Conservation (phyloP, 192 early-diverging fungal species). For the Backusella mclennaniae region DNA sequence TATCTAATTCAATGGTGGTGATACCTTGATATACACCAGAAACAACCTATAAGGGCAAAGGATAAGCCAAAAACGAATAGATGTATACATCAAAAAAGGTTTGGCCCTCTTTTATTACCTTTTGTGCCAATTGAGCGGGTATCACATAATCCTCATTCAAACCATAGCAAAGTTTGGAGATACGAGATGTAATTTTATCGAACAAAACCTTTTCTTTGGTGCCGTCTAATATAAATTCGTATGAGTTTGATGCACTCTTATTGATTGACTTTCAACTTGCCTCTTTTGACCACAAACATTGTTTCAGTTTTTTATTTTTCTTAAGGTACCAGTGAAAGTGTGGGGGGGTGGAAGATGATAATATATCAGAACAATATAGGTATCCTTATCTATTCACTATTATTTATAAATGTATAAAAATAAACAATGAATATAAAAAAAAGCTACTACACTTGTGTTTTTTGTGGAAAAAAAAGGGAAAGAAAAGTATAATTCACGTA, state of each 20-base stretch:
- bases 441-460: background rate
- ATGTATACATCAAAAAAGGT: background rate
- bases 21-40: constrained; percentile 96
- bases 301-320: background rate
- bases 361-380: background rate
- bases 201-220: constrained; percentile 81
- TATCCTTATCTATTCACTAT: background rate
- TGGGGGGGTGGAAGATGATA: background rate
- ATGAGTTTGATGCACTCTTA: background rate
- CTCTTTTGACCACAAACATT: constrained; percentile 47
- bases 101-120: constrained; percentile 53
- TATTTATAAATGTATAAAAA: background rate
- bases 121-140: constrained; percentile 85
- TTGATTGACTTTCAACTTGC: constrained; percentile 15
- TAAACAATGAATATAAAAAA: background rate
- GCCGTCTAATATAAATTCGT: constrained; percentile 51
- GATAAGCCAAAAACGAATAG: background rate
- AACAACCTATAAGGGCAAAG: constrained; percentile 60
- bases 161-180: constrained; percentile 93
- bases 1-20: constrained; percentile 95
- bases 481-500: constrained; percentile 1
- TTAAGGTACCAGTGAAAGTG: background rate
- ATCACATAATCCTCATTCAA: constrained; percentile 92
- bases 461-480: constrained; percentile 2
- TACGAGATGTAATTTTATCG: constrained; percentile 92